Conservation (phyloP, 805 yeast species). For the Scheffersomyces ergatensis region DNA sequence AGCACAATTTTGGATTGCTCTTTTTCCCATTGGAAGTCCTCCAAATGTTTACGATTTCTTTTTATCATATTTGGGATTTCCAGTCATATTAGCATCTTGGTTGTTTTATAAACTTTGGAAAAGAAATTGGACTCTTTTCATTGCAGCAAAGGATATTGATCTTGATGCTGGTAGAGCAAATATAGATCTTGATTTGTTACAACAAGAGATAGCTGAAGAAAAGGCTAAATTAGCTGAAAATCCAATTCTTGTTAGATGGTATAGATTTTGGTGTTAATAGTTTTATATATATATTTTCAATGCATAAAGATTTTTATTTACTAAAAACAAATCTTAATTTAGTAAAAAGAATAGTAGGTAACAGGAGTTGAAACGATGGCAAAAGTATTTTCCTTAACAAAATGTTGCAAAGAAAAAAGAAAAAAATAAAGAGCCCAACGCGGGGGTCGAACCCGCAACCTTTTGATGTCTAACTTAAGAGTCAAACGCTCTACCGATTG, state of each 20-base stretch:
- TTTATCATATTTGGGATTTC: constrained; percentile 30
- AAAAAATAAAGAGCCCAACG: no score
- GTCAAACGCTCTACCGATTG: neutral
- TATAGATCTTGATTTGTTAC: constrained; percentile 28
- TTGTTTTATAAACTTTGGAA: constrained; percentile 26
- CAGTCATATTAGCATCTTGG: constrained; percentile 28
- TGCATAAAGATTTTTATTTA: no score
- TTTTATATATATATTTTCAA: no score
- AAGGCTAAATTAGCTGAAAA: constrained; percentile 21
- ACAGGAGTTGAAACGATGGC: no score
- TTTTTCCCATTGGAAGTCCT: constrained; percentile 52
- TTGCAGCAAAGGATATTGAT: constrained; percentile 28
- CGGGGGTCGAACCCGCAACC: neutral
- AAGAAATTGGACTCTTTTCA: constrained; percentile 22
- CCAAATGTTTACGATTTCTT: constrained; percentile 32
- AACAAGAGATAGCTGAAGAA: constrained; percentile 35
- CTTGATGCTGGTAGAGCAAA: constrained; percentile 34
- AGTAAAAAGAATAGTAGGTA: no score
- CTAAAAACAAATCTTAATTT: no score
- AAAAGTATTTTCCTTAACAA: no score
- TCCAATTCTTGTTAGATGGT: constrained; percentile 23
- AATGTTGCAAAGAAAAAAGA: no score
- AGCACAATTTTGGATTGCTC: constrained; percentile 67
- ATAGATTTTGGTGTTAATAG: constrained; percentile 26
- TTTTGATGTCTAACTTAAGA: neutral